Base-by-base conservation (phyloP, 345 rosid genomes). In the Eutrema japonicum region DNA sequence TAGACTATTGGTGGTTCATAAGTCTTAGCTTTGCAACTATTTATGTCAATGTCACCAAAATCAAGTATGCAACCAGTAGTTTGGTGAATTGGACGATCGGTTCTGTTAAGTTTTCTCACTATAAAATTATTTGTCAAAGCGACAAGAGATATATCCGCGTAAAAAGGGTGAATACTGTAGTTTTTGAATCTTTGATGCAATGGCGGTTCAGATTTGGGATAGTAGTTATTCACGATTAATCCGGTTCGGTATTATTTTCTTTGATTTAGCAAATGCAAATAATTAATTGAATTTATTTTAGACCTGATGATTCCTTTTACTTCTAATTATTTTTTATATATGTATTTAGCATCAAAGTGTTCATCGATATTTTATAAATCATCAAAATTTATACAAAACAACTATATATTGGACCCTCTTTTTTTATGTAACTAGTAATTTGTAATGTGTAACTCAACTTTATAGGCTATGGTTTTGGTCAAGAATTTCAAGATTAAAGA, bases 101-200 rank as follows among this genome's bases (percentile, higher is more conserved):
- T 47, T 10, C 0, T 18, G 8, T 22, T 6, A 10, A 7, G 13
- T 53, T 56, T 36, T 43, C 11, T 29, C 16, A 65, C 12, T 4
- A 12, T 66, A 1, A 22, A 7, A 18, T 22, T 40, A 30, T 49
- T 13, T 49, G 68, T 74, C 22, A 32, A 10, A 66, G 54, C 22
- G 67, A 58, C 60, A 74, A 66, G 55, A 67, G 33, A 56, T 67
- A 62, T 59, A 53, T 49, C 59, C 51, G 13, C n/a, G 18, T 42
- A 47, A 4, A 59, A 58, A 37, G 12, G n/a, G 18, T 45, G 7
- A 4, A 42, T 26, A 10, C 4, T 40, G 52, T 62, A 0, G 33
- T 7, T 65, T 66, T 38, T 74, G 38, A 74, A 58, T 57, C 42
- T 29, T 72, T 35, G 27, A 49, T 12, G 61, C 51, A 66, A 7